Evolutionary conservation across 495 filamentous ascomycete species (phyloP).

Genomic region (Talaromyces borbonicus): DNA sequence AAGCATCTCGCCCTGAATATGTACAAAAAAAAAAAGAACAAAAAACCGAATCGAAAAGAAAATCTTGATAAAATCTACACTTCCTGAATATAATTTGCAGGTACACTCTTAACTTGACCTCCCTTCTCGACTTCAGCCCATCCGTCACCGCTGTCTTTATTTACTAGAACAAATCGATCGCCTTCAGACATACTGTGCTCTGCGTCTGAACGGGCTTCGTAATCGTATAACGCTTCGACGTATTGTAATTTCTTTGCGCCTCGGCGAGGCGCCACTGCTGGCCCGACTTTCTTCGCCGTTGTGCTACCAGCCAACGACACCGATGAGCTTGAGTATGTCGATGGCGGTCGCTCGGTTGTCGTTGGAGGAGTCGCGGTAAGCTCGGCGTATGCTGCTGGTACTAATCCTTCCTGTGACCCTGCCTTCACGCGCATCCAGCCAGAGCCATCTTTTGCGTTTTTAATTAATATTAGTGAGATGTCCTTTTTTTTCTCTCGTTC

Average conservation of each 20-base stretch:
- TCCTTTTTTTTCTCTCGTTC: too few species aligned
- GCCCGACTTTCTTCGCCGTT: conserved; percentile 72
- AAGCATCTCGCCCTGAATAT: neutral
- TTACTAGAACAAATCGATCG: conserved; percentile 82
- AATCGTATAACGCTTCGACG: conserved; percentile 88
- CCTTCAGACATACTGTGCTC: conserved; percentile 89
- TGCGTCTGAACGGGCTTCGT: conserved; percentile 70
- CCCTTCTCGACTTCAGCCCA: conserved; percentile 95
- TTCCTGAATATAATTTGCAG: conserved; percentile 83
- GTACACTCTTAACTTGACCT: conserved; percentile 85
- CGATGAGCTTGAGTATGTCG: conserved; percentile 73
- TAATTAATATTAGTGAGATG: too few species aligned
- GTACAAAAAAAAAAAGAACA: conserved; percentile 5
- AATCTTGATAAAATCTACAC: conserved; percentile 28
- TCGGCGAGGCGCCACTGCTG: conserved; percentile 81
- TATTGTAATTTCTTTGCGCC: conserved; percentile 95
- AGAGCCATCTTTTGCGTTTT: conserved; percentile 71
- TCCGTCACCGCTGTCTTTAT: conserved; percentile 77
- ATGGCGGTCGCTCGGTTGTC: conserved; percentile 43
- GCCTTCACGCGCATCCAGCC: conserved; percentile 81
- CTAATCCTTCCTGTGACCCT: conserved; percentile 62
- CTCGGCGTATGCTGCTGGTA: conserved; percentile 77
- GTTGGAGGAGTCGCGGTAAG: conserved; percentile 35
- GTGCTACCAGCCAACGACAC: conserved; percentile 54
- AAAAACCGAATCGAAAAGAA: conserved; percentile 1